A percentile compares a stretch with the other conserved stretches of the same genome.
These are phyloP conservation scores for Arachnomyces sp. DNA, from an alignment of 2,329 filamentous ascomycete species.

Conservation along the genomic window DNA sequence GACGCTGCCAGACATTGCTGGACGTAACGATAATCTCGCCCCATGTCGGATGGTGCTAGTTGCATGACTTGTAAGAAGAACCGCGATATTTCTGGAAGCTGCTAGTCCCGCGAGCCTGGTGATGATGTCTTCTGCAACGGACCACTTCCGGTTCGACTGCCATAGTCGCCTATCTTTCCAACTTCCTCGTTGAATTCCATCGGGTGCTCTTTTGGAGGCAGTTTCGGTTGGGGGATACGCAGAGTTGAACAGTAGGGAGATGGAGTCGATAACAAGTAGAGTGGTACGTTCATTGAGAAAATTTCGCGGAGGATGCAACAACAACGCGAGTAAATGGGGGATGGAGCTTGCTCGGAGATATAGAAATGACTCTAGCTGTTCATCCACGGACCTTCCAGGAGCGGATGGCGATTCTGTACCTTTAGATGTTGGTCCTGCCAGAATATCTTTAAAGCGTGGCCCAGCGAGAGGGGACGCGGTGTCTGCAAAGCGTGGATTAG, in stretches of 20 bases:
- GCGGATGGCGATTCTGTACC: conserved; percentile 3
- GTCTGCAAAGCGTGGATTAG: conserved; percentile 27
- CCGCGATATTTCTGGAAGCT: too few relatives aligned
- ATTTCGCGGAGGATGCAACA: conserved; percentile 56
- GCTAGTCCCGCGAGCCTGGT: too few relatives aligned
- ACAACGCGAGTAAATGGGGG: conserved; percentile 61
- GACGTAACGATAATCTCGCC: too few relatives aligned
- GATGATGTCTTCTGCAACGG: too few relatives aligned
- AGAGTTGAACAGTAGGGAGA: conserved; percentile 67
- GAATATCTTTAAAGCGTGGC: conserved; percentile 42
- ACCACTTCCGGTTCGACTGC: too few relatives aligned
- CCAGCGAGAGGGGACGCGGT: conserved; percentile 42
- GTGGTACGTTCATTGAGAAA: conserved; percentile 57
- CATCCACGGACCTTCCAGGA: conserved; percentile 13
- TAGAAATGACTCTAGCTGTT: conserved; percentile 47
- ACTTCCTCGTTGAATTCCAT: too few relatives aligned
- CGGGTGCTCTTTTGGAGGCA: conserved; percentile 27
- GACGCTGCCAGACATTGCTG: too few relatives aligned
- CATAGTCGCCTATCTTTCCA: too few relatives aligned
- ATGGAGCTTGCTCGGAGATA: conserved; percentile 55
- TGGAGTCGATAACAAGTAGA: conserved; percentile 67
- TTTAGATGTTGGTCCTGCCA: conserved; percentile 1
- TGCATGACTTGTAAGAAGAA: too few relatives aligned
- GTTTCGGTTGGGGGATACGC: conserved; percentile 55
- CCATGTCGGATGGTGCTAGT: too few relatives aligned